These are phyloP conservation scores for Podospora australis DNA, from an alignment of 495 filamentous ascomycete genomes.

Conservation along the genomic window DNA sequence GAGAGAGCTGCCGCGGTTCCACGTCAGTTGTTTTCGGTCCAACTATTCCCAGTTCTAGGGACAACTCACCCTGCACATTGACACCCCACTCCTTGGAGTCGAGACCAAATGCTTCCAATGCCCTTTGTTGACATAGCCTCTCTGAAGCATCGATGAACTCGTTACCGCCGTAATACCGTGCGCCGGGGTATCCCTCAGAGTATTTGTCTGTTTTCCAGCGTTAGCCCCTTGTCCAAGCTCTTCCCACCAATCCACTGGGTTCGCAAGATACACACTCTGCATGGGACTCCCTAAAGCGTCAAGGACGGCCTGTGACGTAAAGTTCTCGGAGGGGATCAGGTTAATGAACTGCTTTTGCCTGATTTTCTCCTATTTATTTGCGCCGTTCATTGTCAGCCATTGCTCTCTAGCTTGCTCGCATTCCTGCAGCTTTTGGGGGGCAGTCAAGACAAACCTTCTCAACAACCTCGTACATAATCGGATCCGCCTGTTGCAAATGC, in stretches of 20 bases:
- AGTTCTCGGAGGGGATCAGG: conserved; percentile 97
- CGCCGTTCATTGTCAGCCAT: conserved; percentile 6
- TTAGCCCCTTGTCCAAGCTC: background rate
- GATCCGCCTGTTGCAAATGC: conserved; percentile 77
- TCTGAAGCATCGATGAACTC: conserved; percentile 91
- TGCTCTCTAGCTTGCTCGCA: background rate
- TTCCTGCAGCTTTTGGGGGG: background rate
- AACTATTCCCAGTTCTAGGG: background rate
- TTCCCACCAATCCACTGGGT: background rate
- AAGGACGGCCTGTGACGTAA: conserved; percentile 93
- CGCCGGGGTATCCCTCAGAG: conserved; percentile 96
- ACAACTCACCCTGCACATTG: conserved; percentile 79
- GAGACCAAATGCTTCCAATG: conserved; percentile 77
- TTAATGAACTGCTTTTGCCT: conserved; percentile 98
- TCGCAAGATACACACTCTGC: conserved; percentile 64
- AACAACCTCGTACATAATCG: conserved; percentile 76
- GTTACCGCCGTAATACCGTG: conserved; percentile 95
- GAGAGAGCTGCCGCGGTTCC: conserved; percentile 63
- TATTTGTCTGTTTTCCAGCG: conserved; percentile 71
- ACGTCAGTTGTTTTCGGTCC: background rate
- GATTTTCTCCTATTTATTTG: conserved; percentile 69
- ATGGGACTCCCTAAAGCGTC: conserved; percentile 96
- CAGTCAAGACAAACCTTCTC: conserved; percentile 59
- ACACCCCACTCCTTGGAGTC: conserved; percentile 90
- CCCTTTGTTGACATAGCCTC: conserved; percentile 80